A percentile compares a stretch with the other conserved stretches of the same genome.
These are phyloP conservation scores for Jasminum sambac DNA, from an alignment of 257 asterid species.

Conservation along the genomic window DNA sequence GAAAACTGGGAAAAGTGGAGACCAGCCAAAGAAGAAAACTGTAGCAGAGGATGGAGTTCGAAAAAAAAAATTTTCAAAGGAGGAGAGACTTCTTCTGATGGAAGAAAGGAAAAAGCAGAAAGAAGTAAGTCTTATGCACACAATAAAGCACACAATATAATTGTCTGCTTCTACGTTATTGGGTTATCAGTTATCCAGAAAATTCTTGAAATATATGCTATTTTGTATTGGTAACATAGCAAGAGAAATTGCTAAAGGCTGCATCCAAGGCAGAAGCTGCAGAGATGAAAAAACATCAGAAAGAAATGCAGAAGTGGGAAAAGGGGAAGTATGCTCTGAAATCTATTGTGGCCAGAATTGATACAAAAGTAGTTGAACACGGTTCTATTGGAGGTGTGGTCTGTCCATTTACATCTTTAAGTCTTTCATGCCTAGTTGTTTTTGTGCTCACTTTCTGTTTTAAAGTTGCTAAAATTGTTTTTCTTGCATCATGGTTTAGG, in stretches of 20 bases:
- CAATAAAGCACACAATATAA: not conserved
- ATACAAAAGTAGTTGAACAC: conserved; percentile 66
- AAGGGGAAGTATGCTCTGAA: conserved; percentile 81
- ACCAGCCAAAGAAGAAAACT: conserved; percentile 33
- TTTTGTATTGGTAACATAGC: conserved; percentile 43
- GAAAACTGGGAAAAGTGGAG: conserved; percentile 36
- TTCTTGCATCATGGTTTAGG: conserved; percentile 54
- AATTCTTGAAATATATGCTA: conserved; percentile 14
- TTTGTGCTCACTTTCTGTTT: conserved; percentile 21
- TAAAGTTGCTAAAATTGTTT: conserved; percentile 30
- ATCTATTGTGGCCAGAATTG: conserved; percentile 90
- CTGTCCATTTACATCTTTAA: conserved; percentile 14
- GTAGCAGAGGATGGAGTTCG: conserved; percentile 37
- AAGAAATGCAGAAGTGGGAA: conserved; percentile 88
- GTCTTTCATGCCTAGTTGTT: conserved; percentile 4
- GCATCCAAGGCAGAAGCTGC: conserved; percentile 84
- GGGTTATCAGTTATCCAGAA: conserved; percentile 18
- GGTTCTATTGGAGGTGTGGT: conserved; percentile 81
- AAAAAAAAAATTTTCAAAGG: conserved; percentile 58
- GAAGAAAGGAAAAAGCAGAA: conserved; percentile 76
- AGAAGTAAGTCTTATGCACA: conserved; percentile 53
- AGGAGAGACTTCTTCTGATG: conserved; percentile 67
- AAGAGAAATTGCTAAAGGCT: conserved; percentile 79
- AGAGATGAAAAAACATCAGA: conserved; percentile 62
- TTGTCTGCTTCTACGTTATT: conserved; percentile 8